A percentile compares a stretch with the other conserved stretches of the same genome.
Evolutionary conservation across 169 alveolate species (phyloP).

Genomic region (Eimeria praecox): DNA sequence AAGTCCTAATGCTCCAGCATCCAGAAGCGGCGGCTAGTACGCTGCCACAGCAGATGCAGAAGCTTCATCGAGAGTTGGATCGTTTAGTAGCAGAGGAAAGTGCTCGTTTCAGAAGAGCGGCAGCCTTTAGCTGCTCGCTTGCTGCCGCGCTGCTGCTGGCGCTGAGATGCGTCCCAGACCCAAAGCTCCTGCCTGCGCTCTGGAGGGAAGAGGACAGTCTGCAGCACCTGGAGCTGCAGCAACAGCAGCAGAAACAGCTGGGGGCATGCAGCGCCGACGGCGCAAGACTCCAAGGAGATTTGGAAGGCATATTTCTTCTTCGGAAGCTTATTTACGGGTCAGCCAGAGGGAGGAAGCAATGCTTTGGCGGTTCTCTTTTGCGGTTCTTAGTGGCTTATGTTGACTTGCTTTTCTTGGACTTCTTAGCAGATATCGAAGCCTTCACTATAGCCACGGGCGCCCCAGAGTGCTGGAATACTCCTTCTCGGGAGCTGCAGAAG

Average conservation of each 20-base stretch:
- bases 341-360: background rate
- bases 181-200: background rate
- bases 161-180: constrained; percentile 38
- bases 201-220: background rate
- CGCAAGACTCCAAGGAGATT: background rate
- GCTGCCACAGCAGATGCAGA: background rate
- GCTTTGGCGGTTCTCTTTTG: background rate
- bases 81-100: background rate
- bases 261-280: background rate
- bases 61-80: background rate
- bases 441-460: constrained; percentile 7
- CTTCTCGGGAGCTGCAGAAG: background rate
- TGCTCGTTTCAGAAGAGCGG: constrained; percentile 24
- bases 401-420: constrained; percentile 6
- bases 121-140: constrained; percentile 45
- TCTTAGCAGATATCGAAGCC: background rate
- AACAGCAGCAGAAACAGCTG: background rate
- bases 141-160: constrained; percentile 68
- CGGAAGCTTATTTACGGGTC: constrained; percentile 11
- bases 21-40: background rate
- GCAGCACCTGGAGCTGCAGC: background rate
- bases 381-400: constrained; percentile 20
- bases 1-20: background rate
- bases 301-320: background rate
- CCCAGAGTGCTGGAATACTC: background rate